Conservation (phyloP, 2,329 filamentous ascomycete genomes). For the Pseudocercospora musae region DNA sequence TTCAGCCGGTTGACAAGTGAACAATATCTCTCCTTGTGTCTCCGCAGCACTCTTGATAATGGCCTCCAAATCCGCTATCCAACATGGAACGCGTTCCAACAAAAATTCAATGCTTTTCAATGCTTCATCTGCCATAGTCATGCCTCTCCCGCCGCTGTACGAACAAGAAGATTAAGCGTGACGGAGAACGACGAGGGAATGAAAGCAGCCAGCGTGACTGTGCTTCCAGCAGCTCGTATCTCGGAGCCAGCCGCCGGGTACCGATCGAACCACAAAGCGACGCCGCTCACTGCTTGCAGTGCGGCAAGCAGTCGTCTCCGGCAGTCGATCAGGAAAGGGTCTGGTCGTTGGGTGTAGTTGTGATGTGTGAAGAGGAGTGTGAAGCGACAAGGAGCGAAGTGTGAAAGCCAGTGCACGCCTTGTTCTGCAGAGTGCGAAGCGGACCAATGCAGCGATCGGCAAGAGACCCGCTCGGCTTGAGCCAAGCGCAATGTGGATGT, state of each 20-base stretch:
- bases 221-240: neutral
- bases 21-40: conserved; percentile 30
- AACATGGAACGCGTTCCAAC: conserved; percentile 31
- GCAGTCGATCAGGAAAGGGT: neutral
- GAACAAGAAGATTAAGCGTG: neutral
- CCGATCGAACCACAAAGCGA: neutral
- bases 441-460: conserved; percentile 18
- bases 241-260: neutral
- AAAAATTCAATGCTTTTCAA: conserved; percentile 30
- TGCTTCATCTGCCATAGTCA: conserved; percentile 33
- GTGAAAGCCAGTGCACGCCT: conserved; percentile 18
- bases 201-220: neutral
- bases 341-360: conserved; percentile 6
- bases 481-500: neutral
- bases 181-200: neutral
- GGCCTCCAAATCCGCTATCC: conserved; percentile 33
- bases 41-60: conserved; percentile 27
- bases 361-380: conserved; percentile 3
- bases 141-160: conserved; percentile 1
- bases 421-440: conserved; percentile 15
- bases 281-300: neutral
- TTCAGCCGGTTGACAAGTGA: conserved; percentile 22
- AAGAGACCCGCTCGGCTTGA: conserved; percentile 8
- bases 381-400: conserved; percentile 5
- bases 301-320: neutral